Evolutionary conservation across 179 eudicot genomes (phyloP).

Genomic region (Actinidia chinensis): DNA sequence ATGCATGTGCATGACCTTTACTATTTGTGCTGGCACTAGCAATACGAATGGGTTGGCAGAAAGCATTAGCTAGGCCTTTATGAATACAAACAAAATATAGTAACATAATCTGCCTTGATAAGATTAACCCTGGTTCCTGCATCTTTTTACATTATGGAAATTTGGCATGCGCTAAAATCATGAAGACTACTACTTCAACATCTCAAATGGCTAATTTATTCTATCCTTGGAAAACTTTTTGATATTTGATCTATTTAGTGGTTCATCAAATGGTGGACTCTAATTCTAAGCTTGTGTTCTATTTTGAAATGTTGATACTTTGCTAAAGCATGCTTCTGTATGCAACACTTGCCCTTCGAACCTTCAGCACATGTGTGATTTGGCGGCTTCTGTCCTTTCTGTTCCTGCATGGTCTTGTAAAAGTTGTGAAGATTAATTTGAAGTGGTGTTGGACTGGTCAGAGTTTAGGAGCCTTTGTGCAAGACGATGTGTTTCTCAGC

Average conservation of each 20-base stretch:
- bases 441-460: background rate
- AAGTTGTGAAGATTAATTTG: background rate
- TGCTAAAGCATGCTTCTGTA: background rate
- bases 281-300: background rate
- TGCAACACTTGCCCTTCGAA: no score
- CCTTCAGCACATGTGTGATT: no score
- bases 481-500: background rate
- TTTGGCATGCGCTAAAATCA: background rate
- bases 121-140: no score
- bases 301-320: background rate
- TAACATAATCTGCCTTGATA: no score
- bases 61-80: no score
- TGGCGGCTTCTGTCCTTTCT: background rate
- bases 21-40: no score
- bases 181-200: background rate
- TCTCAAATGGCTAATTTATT: background rate
- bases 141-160: no score
- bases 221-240: background rate
- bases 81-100: no score
- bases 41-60: no score
- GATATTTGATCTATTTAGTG: background rate
- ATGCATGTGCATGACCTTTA: no score
- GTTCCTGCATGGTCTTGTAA: background rate
- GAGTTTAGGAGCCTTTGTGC: background rate
- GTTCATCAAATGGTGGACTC: background rate